Evolutionary conservation across 2,329 filamentous ascomycete genomes (phyloP).

Genomic region (Trichoderma lentiforme): DNA sequence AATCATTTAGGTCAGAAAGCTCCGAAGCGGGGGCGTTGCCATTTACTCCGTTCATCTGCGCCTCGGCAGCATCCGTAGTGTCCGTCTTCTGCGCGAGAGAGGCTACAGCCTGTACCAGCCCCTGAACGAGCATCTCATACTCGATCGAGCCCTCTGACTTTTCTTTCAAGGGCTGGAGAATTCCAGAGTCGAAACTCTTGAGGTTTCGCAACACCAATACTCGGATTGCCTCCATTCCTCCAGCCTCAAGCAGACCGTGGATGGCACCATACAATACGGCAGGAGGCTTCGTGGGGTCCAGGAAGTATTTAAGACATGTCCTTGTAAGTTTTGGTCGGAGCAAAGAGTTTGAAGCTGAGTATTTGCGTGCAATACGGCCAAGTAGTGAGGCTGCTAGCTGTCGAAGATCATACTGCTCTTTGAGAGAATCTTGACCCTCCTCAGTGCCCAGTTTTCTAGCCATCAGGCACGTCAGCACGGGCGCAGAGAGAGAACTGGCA

Average conservation of each 20-base stretch:
- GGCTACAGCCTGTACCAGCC: constrained; percentile 52
- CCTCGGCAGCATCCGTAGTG: constrained; percentile 32
- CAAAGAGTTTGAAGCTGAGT: constrained; percentile 74
- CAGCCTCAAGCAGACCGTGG: constrained; percentile 72
- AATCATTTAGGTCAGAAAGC: constrained; percentile 47
- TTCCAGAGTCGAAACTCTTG: constrained; percentile 50
- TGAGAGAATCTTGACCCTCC: constrained; percentile 48
- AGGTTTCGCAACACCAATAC: constrained; percentile 56
- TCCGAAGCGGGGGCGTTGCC: constrained; percentile 38
- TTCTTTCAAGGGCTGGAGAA: constrained; percentile 52
- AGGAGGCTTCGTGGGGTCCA: constrained; percentile 79
- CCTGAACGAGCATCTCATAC: constrained; percentile 54
- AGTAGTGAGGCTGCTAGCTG: constrained; percentile 82
- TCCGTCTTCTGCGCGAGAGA: constrained; percentile 39
- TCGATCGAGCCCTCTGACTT: constrained; percentile 48
- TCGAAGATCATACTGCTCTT: constrained; percentile 73
- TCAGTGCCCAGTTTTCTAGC: constrained; percentile 67
- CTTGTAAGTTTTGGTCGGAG: constrained; percentile 84
- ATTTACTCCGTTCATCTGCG: constrained; percentile 39
- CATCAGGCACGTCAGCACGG: constrained; percentile 87
- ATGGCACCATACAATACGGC: constrained; percentile 88
- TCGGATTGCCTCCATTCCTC: constrained; percentile 60
- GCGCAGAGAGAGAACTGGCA: constrained; percentile 67
- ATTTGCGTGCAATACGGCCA: constrained; percentile 74
- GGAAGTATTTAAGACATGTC: constrained; percentile 88